phyloP scores from a whole-genome alignment of 2,329 filamentous ascomycete genomes.

The Cryphonectria radicalis region DNA sequence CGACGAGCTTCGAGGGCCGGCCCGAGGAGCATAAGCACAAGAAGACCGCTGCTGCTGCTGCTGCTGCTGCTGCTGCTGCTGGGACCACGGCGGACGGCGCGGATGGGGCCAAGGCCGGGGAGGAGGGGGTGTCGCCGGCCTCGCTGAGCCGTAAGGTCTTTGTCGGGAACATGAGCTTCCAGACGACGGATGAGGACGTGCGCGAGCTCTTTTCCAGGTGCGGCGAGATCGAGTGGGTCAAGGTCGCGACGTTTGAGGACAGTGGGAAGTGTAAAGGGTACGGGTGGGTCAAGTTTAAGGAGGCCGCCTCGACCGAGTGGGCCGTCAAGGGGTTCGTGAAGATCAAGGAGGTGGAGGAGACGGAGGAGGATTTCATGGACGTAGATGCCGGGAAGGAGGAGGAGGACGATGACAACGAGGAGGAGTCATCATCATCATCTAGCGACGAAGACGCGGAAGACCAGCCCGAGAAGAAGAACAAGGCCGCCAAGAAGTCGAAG shows the following conservation, averaged over 20 bases:
- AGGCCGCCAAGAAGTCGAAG: constrained; percentile 35
- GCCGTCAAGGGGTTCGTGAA: constrained; percentile 83
- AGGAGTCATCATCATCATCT: constrained; percentile 35
- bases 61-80: constrained; percentile 32
- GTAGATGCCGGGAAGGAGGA: constrained; percentile 50
- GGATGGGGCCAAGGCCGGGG: constrained; percentile 39
- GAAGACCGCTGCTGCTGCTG: constrained; percentile 36
- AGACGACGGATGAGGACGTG: constrained; percentile 79
- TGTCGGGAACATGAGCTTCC: constrained; percentile 86
- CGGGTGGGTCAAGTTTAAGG: constrained; percentile 91
- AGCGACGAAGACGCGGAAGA: constrained; percentile 36
- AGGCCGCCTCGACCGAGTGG: constrained; percentile 72
- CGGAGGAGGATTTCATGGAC: constrained; percentile 63
- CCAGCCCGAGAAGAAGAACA: constrained; percentile 12
- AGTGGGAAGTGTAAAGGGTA: constrained; percentile 97
- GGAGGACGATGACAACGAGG: constrained; percentile 38
- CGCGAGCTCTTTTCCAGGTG: constrained; percentile 82
- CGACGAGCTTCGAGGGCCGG: constrained; percentile 87
- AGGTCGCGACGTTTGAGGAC: constrained; percentile 95
- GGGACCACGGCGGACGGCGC: constrained; percentile 33
- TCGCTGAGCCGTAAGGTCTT: constrained; percentile 73
- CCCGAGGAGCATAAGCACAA: constrained; percentile 64
- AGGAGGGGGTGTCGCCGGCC: constrained; percentile 39
- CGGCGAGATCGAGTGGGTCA: constrained; percentile 79
- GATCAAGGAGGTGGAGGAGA: constrained; percentile 68